phyloP scores from a whole-genome alignment of 306 rosid species.

The Herpetospermum pedunculosum region DNA sequence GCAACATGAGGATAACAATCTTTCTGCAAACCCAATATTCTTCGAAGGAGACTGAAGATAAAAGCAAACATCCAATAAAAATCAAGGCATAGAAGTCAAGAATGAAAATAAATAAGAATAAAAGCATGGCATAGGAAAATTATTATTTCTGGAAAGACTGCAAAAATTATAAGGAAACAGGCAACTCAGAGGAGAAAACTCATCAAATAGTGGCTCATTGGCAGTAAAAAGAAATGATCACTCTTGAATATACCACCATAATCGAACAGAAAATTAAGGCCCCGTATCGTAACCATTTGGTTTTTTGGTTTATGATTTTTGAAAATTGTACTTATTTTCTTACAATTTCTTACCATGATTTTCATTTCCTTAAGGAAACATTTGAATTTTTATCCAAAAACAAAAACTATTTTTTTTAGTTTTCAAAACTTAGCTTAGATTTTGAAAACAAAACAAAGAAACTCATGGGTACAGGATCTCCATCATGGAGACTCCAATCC shows the following conservation, averaged over 20 bases:
- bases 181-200: neutral
- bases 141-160: neutral
- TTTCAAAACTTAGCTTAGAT: too few species aligned
- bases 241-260: neutral
- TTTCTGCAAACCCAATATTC: conserved; percentile 56
- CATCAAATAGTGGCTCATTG: neutral
- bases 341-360: too few species aligned
- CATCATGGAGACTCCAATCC: too few species aligned
- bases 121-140: neutral
- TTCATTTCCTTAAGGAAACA: too few species aligned
- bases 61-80: neutral
- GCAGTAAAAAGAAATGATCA: neutral
- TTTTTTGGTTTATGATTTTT: too few species aligned
- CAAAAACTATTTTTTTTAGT: too few species aligned
- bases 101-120: neutral
- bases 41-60: conserved; percentile 46
- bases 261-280: neutral
- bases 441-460: too few species aligned
- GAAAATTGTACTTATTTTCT: too few species aligned
- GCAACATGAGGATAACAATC: conserved; percentile 62
- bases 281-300: too few species aligned
- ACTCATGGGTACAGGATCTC: too few species aligned
- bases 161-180: neutral
- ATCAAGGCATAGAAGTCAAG: neutral
- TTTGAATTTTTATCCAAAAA: too few species aligned